These are phyloP conservation scores for Thamnidium elegans DNA, from an alignment of 192 early-diverging fungal species.

Conservation along the genomic window DNA sequence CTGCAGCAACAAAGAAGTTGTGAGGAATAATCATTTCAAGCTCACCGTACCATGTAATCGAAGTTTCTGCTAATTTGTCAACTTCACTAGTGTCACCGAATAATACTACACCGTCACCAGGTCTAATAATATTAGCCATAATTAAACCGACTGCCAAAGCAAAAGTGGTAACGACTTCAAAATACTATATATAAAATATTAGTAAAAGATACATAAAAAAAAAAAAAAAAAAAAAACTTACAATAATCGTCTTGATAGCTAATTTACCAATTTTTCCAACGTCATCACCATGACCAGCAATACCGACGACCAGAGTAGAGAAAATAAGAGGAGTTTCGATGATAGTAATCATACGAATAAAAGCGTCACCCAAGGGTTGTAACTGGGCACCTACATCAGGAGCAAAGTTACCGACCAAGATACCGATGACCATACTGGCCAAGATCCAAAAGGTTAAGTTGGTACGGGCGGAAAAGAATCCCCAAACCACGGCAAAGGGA, in stretches of 20 bases:
- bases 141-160: constrained; percentile 66
- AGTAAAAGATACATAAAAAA: background rate
- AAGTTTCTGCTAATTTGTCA: constrained; percentile 19
- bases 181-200: constrained; percentile 42
- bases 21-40: constrained; percentile 58
- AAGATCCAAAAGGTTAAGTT: constrained; percentile 56
- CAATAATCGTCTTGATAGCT: constrained; percentile 62
- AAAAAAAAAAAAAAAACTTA: constrained; percentile 10
- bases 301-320: constrained; percentile 68
- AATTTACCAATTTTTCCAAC: constrained; percentile 55
- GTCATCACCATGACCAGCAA: constrained; percentile 70
- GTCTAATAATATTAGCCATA: constrained; percentile 59
- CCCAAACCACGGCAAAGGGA: constrained; percentile 20
- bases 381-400: constrained; percentile 41
- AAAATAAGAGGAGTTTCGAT: constrained; percentile 67
- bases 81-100: constrained; percentile 2
- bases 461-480: constrained; percentile 32
- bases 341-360: constrained; percentile 52
- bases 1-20: constrained; percentile 54
- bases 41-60: constrained; percentile 54
- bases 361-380: constrained; percentile 47
- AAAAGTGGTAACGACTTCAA: constrained; percentile 60
- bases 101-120: constrained; percentile 53
- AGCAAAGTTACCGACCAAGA: constrained; percentile 48
- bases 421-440: constrained; percentile 43